These are phyloP conservation scores for Leccinum uliginosum DNA, from an alignment of 768 basidiomycete genomes.

Conservation along the genomic window DNA sequence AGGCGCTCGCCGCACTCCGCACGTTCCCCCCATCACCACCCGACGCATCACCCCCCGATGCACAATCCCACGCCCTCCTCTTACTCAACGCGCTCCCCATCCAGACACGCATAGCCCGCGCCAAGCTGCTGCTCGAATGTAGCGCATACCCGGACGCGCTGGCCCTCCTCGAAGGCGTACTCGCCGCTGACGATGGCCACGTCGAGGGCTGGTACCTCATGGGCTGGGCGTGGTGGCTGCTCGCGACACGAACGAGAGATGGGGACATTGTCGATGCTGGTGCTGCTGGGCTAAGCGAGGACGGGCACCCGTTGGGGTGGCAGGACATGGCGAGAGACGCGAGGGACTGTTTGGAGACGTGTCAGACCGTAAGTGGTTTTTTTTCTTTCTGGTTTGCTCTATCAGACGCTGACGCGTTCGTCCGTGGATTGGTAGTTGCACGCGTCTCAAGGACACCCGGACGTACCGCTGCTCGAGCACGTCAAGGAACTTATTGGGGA, in stretches of 20 bases:
- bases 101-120: conserved; percentile 64
- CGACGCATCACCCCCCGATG: conserved; percentile 5
- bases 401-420: neutral
- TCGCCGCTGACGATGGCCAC: conserved; percentile 78
- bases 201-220: conserved; percentile 94
- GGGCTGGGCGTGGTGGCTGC: conserved; percentile 89
- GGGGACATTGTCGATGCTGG: conserved; percentile 36
- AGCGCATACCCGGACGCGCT: conserved; percentile 67
- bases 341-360: conserved; percentile 79
- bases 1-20: conserved; percentile 50
- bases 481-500: conserved; percentile 66
- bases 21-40: conserved; percentile 17
- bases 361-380: conserved; percentile 54
- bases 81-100: conserved; percentile 46
- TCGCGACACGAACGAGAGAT: conserved; percentile 68
- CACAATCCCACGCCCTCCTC: conserved; percentile 34
- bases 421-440: conserved; percentile 48
- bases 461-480: conserved; percentile 73
- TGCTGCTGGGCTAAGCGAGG: conserved; percentile 30
- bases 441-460: conserved; percentile 65
- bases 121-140: conserved; percentile 82
- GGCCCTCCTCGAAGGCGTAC: conserved; percentile 70
- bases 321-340: conserved; percentile 71
- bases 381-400: too few species aligned
- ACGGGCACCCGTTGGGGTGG: conserved; percentile 51